phyloP scores from a whole-genome alignment of 345 rosid species.

The Populus pruinosa region DNA sequence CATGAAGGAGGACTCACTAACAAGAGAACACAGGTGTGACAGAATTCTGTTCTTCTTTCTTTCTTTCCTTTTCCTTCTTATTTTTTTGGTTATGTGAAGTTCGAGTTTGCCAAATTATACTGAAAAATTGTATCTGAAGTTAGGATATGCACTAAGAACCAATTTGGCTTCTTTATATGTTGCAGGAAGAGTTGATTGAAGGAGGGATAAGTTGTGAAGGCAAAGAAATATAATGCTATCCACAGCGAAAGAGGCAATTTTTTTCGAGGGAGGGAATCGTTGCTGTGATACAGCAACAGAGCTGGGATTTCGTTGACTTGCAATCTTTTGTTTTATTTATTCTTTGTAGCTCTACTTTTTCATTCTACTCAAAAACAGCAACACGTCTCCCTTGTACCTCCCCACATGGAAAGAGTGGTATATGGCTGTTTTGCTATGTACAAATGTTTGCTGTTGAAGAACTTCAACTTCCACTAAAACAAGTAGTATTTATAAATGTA shows the following conservation, averaged over 20 bases:
- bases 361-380: not conserved
- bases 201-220: not conserved
- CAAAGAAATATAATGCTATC: not conserved
- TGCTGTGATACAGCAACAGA: not conserved
- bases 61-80: too few relatives aligned
- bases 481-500: conserved; percentile 2
- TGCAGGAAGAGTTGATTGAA: conserved; percentile 16
- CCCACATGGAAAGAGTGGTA: not conserved
- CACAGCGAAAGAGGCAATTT: not conserved
- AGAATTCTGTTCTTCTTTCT: not conserved
- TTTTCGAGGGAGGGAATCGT: not conserved
- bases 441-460: conserved; percentile 19
- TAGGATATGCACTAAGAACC: not conserved
- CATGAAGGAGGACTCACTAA: conserved; percentile 9
- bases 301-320: not conserved
- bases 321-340: not conserved
- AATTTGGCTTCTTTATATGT: not conserved
- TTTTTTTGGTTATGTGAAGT: not conserved
- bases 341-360: not conserved
- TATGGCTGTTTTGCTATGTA: conserved; percentile 22
- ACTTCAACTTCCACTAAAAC: not conserved
- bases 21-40: conserved; percentile 28
- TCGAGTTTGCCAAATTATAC: not conserved
- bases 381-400: not conserved
- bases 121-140: too few relatives aligned